Conservation (phyloP, 2,329 filamentous ascomycete genomes). For the Xylaria sp. region DNA sequence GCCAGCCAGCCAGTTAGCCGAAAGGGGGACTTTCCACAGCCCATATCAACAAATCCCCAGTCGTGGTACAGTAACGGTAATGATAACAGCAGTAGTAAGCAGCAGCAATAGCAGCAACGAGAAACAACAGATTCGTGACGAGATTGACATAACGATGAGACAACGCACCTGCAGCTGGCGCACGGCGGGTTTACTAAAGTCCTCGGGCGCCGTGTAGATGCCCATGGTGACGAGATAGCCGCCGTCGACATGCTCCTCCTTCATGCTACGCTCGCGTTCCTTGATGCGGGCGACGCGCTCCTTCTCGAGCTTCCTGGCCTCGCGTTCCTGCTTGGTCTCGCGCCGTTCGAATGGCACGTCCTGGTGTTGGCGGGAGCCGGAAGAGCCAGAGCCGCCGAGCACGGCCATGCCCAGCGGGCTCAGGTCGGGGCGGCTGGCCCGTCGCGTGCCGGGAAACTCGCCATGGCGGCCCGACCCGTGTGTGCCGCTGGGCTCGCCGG, state of each 20-base stretch:
- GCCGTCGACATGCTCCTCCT: constrained; percentile 92
- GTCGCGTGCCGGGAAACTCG: constrained; percentile 39
- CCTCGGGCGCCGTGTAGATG: constrained; percentile 90
- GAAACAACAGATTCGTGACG: too few species aligned
- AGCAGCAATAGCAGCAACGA: neutral
- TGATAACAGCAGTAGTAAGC: neutral
- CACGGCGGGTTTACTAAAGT: constrained; percentile 90
- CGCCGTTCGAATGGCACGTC: constrained; percentile 70
- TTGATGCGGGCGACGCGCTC: constrained; percentile 80
- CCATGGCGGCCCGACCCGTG: constrained; percentile 29
- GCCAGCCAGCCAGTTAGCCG: constrained; percentile 3
- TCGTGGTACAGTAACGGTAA: neutral
- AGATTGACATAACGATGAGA: neutral
- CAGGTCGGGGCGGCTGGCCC: constrained; percentile 59
- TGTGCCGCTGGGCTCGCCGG: constrained; percentile 18
- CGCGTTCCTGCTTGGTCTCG: constrained; percentile 91
- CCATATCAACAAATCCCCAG: neutral
- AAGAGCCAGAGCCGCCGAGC: constrained; percentile 49
- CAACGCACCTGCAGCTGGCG: constrained; percentile 84
- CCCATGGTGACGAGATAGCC: constrained; percentile 95
- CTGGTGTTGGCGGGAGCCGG: constrained; percentile 52
- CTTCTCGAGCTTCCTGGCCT: constrained; percentile 84
- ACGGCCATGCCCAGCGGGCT: constrained; percentile 58
- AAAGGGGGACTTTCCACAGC: neutral
- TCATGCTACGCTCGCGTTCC: constrained; percentile 90